Conservation (phyloP, 768 basidiomycete species). For the Termitomyces bulborhizus region DNA sequence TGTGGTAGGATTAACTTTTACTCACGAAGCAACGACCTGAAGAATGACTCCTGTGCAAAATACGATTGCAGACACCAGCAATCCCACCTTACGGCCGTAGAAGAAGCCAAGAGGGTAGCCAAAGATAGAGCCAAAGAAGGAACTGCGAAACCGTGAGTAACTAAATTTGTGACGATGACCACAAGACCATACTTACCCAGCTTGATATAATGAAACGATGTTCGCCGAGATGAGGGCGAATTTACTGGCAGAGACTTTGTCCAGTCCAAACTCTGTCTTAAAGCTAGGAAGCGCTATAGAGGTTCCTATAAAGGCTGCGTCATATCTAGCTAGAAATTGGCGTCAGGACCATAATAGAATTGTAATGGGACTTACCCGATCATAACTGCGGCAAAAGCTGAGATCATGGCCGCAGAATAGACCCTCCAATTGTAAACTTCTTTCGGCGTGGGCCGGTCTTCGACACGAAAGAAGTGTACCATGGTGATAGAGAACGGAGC, state of each 20-base stretch:
- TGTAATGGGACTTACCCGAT: conserved; percentile 22
- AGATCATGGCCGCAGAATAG: conserved; percentile 26
- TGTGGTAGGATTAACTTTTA: background rate
- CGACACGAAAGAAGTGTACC: conserved; percentile 17
- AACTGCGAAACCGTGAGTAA: conserved; percentile 12
- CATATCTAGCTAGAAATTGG: conserved; percentile 23
- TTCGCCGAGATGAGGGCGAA: conserved; percentile 33
- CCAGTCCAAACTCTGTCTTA: conserved; percentile 36
- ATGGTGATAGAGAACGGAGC: conserved; percentile 4
- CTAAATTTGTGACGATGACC: background rate
- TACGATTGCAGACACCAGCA: conserved; percentile 25
- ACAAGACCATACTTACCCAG: conserved; percentile 21
- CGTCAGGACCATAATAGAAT: background rate
- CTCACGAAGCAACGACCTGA: conserved; percentile 27
- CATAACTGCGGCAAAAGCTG: conserved; percentile 33
- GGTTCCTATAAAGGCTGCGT: conserved; percentile 41
- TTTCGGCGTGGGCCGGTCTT: conserved; percentile 19
- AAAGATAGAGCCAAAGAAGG: conserved; percentile 33
- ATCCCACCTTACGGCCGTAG: conserved; percentile 28
- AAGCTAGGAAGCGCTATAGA: conserved; percentile 36
- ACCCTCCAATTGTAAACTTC: conserved; percentile 37
- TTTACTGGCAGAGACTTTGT: conserved; percentile 21
- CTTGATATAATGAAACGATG: conserved; percentile 41
- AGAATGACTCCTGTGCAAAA: conserved; percentile 35
- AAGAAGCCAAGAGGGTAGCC: conserved; percentile 32